Percentiles rank a stretch among this genome's conserved stretches.
These are phyloP conservation scores for Penicillium digitatum DNA, from an alignment of 2,329 filamentous ascomycete genomes.

Conservation along the genomic window DNA sequence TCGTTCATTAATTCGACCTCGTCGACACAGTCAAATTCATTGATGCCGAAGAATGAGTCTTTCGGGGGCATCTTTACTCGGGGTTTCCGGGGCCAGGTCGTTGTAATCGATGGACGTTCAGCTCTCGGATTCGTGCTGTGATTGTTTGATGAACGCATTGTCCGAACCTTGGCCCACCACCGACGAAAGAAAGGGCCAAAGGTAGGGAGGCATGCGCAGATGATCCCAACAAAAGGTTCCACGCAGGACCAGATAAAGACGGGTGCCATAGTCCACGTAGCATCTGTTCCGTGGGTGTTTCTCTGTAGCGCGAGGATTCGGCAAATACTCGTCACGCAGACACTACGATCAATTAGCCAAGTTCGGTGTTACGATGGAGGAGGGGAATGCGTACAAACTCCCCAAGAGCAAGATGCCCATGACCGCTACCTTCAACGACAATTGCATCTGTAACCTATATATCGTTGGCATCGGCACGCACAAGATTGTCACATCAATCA, in stretches of 20 bases:
- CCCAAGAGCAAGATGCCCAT: neutral
- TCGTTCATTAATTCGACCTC: neutral
- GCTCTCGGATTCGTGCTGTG: neutral
- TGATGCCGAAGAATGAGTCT: neutral
- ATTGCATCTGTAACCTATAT: neutral
- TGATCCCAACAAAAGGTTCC: neutral
- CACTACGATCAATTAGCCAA: neutral
- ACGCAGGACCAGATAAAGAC: neutral
- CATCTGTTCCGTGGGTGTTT: neutral
- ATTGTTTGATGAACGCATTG: neutral
- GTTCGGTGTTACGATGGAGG: neutral
- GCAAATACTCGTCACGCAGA: neutral
- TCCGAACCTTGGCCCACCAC: neutral
- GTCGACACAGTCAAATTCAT: neutral
- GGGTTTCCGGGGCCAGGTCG: neutral
- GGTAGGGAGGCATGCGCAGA: neutral
- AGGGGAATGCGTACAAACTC: neutral
- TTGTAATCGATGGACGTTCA: neutral
- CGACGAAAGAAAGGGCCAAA: neutral
- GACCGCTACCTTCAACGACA: neutral
- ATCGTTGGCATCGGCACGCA: neutral
- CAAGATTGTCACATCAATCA: neutral
- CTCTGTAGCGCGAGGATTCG: neutral
- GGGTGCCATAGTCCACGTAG: neutral
- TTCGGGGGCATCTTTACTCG: neutral